A percentile compares a stretch with the other conserved stretches of the same genome.
Conservation (phyloP, 192 early-diverging fungal species). For the Gamsiella multidivaricata region DNA sequence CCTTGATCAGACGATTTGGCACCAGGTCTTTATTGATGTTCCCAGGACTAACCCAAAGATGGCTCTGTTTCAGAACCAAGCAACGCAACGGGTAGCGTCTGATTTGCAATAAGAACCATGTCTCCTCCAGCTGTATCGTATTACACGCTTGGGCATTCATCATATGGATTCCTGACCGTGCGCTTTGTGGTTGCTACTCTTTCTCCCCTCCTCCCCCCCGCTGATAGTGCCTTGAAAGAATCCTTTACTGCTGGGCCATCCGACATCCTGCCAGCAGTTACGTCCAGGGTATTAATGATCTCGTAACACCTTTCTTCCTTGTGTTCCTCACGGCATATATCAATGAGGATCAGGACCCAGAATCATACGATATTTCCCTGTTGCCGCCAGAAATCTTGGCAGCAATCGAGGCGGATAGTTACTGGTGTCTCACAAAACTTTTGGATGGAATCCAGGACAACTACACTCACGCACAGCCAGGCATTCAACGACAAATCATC, state of each 20-base stretch:
- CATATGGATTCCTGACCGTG: no score
- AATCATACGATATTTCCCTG: conserved; percentile 61
- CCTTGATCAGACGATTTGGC: conserved; percentile 88
- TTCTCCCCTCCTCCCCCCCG: no score
- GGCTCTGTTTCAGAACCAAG: conserved; percentile 81
- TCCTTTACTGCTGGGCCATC: conserved; percentile 97
- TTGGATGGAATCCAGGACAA: conserved; percentile 99
- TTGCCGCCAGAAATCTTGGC: conserved; percentile 65
- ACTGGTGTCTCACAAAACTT: conserved; percentile 96
- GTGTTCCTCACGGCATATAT: conserved; percentile 86
- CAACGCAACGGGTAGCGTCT: conserved; percentile 79
- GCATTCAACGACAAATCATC: conserved; percentile 91
- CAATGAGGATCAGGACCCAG: conserved; percentile 66
- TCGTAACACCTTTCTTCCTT: conserved; percentile 95
- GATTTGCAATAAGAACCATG: background rate
- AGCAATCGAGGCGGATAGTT: conserved; percentile 93
- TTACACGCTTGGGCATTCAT: no score
- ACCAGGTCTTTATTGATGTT: conserved; percentile 94
- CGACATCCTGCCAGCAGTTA: conserved; percentile 98
- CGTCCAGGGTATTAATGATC: conserved; percentile 99
- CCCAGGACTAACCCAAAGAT: conserved; percentile 90
- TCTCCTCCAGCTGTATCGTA: no score
- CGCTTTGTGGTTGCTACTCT: no score
- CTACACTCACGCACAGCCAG: conserved; percentile 96
- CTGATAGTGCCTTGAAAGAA: conserved; percentile 91